Evolutionary conservation across 805 yeast genomes (phyloP).

Genomic region (Brettanomyces nanus): DNA sequence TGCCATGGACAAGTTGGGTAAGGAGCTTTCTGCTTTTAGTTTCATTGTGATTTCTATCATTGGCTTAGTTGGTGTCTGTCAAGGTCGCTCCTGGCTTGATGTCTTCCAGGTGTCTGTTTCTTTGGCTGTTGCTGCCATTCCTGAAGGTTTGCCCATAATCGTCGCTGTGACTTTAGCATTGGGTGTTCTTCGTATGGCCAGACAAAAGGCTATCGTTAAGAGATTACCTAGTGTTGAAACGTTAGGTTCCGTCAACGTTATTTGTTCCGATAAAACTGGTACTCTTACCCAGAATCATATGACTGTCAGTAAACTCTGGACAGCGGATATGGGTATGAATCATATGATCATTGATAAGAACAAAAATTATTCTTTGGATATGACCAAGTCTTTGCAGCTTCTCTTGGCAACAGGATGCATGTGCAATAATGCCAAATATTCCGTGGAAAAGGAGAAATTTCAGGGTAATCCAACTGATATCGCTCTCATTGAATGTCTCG

Average conservation of each 20-base stretch:
- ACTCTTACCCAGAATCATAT: constrained; percentile 86
- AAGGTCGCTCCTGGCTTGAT: constrained; percentile 93
- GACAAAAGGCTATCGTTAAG: constrained; percentile 86
- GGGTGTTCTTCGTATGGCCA: constrained; percentile 96
- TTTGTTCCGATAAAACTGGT: constrained; percentile 88
- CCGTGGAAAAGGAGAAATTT: constrained; percentile 58
- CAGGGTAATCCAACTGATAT: constrained; percentile 95
- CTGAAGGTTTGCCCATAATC: constrained; percentile 97
- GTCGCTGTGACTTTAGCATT: constrained; percentile 95
- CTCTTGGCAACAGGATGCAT: constrained; percentile 60
- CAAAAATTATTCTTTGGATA: constrained; percentile 31
- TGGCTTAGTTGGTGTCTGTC: constrained; percentile 80
- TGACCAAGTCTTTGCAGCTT: constrained; percentile 47
- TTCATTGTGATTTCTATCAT: constrained; percentile 87
- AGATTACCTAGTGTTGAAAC: constrained; percentile 94
- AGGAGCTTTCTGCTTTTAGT: constrained; percentile 77
- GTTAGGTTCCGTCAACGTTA: constrained; percentile 87
- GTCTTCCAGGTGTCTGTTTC: constrained; percentile 98
- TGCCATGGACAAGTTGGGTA: constrained; percentile 93
- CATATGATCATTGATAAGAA: constrained; percentile 37
- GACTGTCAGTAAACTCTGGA: constrained; percentile 83
- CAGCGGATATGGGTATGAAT: constrained; percentile 46
- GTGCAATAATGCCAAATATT: constrained; percentile 68
- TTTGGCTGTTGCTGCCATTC: constrained; percentile 97
- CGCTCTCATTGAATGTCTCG: constrained; percentile 72